phyloP scores from a whole-genome alignment of 169 alveolate species.

The Ichthyophthirius multifiliis region DNA sequence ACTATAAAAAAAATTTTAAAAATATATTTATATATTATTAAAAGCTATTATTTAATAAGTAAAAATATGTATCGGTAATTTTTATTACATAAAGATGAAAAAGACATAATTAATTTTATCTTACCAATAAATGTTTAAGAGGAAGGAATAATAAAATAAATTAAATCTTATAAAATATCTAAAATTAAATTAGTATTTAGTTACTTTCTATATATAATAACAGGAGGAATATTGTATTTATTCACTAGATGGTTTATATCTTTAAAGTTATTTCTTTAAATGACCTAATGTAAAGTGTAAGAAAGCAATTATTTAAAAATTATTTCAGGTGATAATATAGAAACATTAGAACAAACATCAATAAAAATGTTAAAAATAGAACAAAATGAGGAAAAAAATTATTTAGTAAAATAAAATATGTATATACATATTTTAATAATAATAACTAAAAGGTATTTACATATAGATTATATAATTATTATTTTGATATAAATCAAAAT shows the following conservation, averaged over 20 bases:
- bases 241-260: not conserved
- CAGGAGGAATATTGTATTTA: not conserved
- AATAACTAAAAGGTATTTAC: not conserved
- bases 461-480: not conserved
- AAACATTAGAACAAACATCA: not conserved
- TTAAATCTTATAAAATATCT: not conserved
- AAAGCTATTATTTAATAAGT: too few relatives aligned
- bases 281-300: not conserved
- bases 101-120: not conserved
- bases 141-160: not conserved
- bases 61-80: too few relatives aligned
- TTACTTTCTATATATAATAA: not conserved
- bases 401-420: not conserved
- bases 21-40: too few relatives aligned
- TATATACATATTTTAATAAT: not conserved
- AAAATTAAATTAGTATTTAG: not conserved
- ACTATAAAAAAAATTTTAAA: too few relatives aligned
- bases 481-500: not conserved
- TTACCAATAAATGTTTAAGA: constrained; percentile 7
- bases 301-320: not conserved
- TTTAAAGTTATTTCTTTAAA: not conserved
- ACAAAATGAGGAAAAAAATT: not conserved
- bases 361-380: not conserved
- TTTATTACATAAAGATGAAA: too few relatives aligned
- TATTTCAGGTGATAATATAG: not conserved